These are phyloP conservation scores for Kwoniella bestiolae DNA, from an alignment of 768 basidiomycete genomes.

Conservation along the genomic window DNA sequence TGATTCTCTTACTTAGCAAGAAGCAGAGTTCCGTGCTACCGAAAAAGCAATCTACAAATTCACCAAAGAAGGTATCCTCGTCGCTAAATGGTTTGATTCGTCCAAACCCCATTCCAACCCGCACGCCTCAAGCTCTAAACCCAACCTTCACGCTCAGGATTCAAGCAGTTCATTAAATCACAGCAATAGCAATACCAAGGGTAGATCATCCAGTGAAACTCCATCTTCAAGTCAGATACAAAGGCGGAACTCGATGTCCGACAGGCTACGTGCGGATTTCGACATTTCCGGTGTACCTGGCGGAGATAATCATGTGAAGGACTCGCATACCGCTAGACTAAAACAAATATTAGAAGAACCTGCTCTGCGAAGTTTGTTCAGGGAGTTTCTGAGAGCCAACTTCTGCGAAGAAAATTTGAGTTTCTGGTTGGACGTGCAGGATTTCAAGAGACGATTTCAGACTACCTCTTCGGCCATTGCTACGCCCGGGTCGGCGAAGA, in stretches of 20 bases:
- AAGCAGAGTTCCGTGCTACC: slow-evolving; percentile 94
- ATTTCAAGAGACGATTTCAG: slow-evolving; percentile 94
- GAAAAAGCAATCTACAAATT: slow-evolving; percentile 93
- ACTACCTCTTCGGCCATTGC: slow-evolving; percentile 88
- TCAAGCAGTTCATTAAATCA: slow-evolving; percentile 66
- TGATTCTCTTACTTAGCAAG: slow-evolving; percentile 64
- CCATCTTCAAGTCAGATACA: neutral
- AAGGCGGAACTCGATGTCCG: slow-evolving; percentile 28
- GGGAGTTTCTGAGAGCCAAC: slow-evolving; percentile 89
- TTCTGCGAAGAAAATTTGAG: slow-evolving; percentile 98
- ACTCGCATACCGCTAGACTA: slow-evolving; percentile 89
- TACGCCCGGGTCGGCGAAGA: slow-evolving; percentile 31
- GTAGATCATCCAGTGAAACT: slow-evolving; percentile 21
- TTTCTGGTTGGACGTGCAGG: slow-evolving; percentile 96
- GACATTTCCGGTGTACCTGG: slow-evolving; percentile 29
- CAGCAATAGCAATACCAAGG: neutral
- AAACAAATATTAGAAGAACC: slow-evolving; percentile 92
- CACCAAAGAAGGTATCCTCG: slow-evolving; percentile 83
- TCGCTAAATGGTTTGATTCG: slow-evolving; percentile 78
- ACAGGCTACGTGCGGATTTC: slow-evolving; percentile 30
- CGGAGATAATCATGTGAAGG: slow-evolving; percentile 62
- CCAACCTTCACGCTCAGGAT: slow-evolving; percentile 59
- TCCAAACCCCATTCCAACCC: slow-evolving; percentile 7
- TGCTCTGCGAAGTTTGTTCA: slow-evolving; percentile 82
- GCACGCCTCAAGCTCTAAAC: slow-evolving; percentile 18